phyloP scores from a whole-genome alignment of 2,329 filamentous ascomycete genomes.

The Sporothrix sp. region DNA sequence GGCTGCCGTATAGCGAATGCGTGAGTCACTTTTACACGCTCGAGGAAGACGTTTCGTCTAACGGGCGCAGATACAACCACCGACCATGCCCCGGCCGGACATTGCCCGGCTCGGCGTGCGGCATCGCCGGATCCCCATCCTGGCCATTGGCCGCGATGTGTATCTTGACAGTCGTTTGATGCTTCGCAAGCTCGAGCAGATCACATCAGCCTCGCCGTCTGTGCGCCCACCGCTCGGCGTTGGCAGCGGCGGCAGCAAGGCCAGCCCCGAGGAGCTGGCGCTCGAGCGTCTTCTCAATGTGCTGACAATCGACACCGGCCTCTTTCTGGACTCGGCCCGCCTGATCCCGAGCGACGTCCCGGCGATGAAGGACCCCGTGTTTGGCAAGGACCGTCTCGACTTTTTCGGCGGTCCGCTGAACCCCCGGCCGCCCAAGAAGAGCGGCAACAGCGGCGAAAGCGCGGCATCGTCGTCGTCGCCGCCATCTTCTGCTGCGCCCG shows the following conservation, averaged over 20 bases:
- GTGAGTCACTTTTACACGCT: too few species aligned
- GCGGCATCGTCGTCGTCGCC: background rate
- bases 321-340: conserved; percentile 44
- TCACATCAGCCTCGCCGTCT: conserved; percentile 35
- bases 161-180: conserved; percentile 64
- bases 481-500: background rate
- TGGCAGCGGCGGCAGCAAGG: conserved; percentile 22
- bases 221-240: conserved; percentile 28
- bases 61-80: conserved; percentile 48
- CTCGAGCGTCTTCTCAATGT: conserved; percentile 46
- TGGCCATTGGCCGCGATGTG: conserved; percentile 56
- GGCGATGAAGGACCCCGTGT: conserved; percentile 46
- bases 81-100: conserved; percentile 56
- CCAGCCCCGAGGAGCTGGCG: conserved; percentile 32
- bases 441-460: background rate
- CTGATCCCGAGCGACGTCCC: conserved; percentile 49
- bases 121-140: conserved; percentile 60
- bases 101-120: conserved; percentile 49
- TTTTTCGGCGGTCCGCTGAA: conserved; percentile 21
- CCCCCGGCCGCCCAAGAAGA: background rate
- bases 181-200: conserved; percentile 50
- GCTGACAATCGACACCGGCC: conserved; percentile 44
- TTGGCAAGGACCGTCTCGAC: conserved; percentile 46
- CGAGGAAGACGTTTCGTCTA: background rate
- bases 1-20: conserved; percentile 58